Percentiles rank a stretch among this genome's conserved stretches.
phyloP scores from a whole-genome alignment of 1,284 basidiomycete genomes.

The Puccinia novopanici region DNA sequence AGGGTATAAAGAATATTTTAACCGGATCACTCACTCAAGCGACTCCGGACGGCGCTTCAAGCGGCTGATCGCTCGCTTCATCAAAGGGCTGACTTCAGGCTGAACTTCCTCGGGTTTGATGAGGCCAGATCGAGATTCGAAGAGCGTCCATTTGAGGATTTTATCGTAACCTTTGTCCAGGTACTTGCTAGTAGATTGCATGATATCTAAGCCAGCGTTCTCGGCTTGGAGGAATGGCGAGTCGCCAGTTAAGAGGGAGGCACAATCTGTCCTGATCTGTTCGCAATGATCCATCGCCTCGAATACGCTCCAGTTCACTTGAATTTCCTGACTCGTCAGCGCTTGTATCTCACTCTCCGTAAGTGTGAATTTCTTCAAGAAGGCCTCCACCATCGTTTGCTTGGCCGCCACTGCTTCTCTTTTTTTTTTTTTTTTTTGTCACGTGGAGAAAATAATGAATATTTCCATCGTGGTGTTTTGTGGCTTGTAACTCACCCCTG shows the following conservation, averaged over 20 bases:
- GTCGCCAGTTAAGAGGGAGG: slow-evolving; percentile 83
- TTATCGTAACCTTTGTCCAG: slow-evolving; percentile 89
- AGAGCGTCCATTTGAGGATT: slow-evolving; percentile 78
- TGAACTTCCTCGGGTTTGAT: slow-evolving; percentile 72
- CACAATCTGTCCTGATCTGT: slow-evolving; percentile 77
- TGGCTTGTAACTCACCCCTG: slow-evolving; percentile 76
- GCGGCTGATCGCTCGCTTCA: slow-evolving; percentile 74
- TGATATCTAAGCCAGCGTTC: slow-evolving; percentile 71
- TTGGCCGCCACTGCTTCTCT: slow-evolving; percentile 65
- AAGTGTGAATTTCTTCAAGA: slow-evolving; percentile 83
- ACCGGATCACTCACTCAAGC: slow-evolving; percentile 65
- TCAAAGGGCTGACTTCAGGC: slow-evolving; percentile 72
- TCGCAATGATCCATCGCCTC: slow-evolving; percentile 82
- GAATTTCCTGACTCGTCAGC: slow-evolving; percentile 75
- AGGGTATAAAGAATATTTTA: background rate
- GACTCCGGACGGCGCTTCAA: slow-evolving; percentile 70
- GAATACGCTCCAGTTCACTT: slow-evolving; percentile 74
- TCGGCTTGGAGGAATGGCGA: slow-evolving; percentile 57
- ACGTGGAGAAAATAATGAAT: too few relatives aligned
- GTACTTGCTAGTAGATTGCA: slow-evolving; percentile 75
- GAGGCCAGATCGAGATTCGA: slow-evolving; percentile 72
- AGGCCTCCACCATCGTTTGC: slow-evolving; percentile 74
- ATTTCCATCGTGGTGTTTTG: too few relatives aligned
- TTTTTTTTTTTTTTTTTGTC: too few relatives aligned
- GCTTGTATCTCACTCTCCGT: slow-evolving; percentile 71